Evolutionary conservation across 106 monocot species (phyloP), one percentile per base, ranked within the genome.

Genomic region (Amphibolis antarctica): DNA sequence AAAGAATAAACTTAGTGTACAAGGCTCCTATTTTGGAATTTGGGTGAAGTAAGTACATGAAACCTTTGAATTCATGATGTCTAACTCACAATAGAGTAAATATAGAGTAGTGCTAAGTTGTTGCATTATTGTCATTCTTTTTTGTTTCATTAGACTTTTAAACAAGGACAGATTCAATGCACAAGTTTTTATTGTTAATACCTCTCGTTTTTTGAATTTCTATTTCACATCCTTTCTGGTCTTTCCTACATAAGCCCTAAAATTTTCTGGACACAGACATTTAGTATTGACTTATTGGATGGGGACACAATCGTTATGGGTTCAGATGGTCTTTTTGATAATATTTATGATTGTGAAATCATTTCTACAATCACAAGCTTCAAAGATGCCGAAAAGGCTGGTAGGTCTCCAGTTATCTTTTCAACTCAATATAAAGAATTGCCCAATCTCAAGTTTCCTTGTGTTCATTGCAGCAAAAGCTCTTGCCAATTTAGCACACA

Each of bases 291-390:
- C 31, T 69, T 93, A 58, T 69, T 63, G 46, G 88, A 80, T 66
- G 80, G 87, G 44, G 92, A 93, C 42, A 80, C 59, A 28, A 69
- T 93, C 29, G 76, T 93, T n/a, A 69, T 88, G 82, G 92, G 88
- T 28, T 85, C 92, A 28, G 92, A 93, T 85, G 92, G 92, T 36
- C 80, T 93, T 44, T 93, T 93, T 65, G 92, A 93, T 65, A 93
- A 93, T 77, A 62, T 88, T 46, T 93, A 78, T 74, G 80, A 93
- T 60, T 71, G 76, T 28, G 92, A 93, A 77, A 88, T 93, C 59
- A 43, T 85, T 55, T 75, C 84, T 55, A 60, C 47, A 30, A 27
- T 88, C 53, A 82, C 82, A 1, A 69, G 58, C 29, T 76, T 71
- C 44, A 71, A 74, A 61, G 76, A 79, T 58, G 76, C 66, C 24